Conservation (phyloP, 495 filamentous ascomycete species). For the Aspergillus wentii region DNA sequence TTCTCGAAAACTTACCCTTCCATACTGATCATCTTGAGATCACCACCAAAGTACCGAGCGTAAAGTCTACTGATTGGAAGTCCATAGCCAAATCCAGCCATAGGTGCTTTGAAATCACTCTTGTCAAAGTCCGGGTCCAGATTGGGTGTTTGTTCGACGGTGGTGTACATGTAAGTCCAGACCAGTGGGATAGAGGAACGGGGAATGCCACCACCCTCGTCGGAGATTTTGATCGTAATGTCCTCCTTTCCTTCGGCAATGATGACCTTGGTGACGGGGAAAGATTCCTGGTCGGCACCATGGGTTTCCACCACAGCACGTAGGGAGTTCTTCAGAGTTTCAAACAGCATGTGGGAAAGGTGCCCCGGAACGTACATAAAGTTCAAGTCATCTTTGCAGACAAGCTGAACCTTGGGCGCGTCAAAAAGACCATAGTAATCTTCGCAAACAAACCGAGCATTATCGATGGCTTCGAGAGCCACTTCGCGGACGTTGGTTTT, state of each 20-base stretch:
- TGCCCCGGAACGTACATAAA: conserved; percentile 99
- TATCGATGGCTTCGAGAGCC: conserved; percentile 95
- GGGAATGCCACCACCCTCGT: conserved; percentile 94
- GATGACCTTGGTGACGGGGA: conserved; percentile 94
- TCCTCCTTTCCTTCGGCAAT: conserved; percentile 97
- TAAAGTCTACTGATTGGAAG: conserved; percentile 90
- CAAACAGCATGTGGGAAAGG: conserved; percentile 97
- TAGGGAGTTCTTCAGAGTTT: conserved; percentile 96
- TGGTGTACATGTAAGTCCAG: conserved; percentile 99
- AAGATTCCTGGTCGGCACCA: conserved; percentile 90
- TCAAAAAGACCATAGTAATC: conserved; percentile 98
- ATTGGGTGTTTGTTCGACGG: conserved; percentile 90
- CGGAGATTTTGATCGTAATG: conserved; percentile 95
- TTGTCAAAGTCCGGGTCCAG: conserved; percentile 98
- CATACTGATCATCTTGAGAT: conserved; percentile 97
- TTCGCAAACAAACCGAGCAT: conserved; percentile 96
- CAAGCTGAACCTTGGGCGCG: conserved; percentile 91
- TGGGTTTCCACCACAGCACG: conserved; percentile 95
- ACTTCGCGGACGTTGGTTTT: conserved; percentile 96
- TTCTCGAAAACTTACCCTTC: conserved; percentile 79
- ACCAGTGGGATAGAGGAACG: conserved; percentile 88
- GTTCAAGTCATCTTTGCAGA: conserved; percentile 86
- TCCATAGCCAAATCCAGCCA: conserved; percentile 98
- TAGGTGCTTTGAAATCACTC: conserved; percentile 98
- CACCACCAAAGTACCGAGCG: conserved; percentile 94